These are phyloP conservation scores for Drechslerella stenobrocha DNA, from an alignment of 2,329 filamentous ascomycete genomes.

Conservation along the genomic window DNA sequence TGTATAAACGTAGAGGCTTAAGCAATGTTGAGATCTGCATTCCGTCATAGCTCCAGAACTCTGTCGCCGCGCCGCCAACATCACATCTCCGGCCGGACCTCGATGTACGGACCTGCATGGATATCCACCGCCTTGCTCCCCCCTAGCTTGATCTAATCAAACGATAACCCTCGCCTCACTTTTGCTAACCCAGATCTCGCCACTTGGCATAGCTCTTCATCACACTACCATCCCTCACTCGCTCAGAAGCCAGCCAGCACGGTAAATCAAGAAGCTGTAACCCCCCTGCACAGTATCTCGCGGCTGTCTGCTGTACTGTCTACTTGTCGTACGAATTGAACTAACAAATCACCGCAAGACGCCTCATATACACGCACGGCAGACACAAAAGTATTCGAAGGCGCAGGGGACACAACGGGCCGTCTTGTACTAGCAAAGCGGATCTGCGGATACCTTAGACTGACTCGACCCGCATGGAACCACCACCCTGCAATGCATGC, in stretches of 20 bases:
- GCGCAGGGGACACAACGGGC: constrained; percentile 7
- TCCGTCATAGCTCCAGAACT: constrained; percentile 48
- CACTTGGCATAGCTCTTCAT: too few relatives aligned
- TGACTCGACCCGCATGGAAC: constrained; percentile 37
- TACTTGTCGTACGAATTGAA: constrained; percentile 1
- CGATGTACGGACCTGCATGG: constrained; percentile 26
- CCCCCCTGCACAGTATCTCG: too few relatives aligned
- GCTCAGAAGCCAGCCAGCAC: too few relatives aligned
- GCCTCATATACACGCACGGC: constrained; percentile 27
- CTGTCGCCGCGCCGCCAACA: constrained; percentile 29
- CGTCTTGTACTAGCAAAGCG: too few relatives aligned
- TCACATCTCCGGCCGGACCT: too few relatives aligned
- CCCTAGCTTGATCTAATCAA: constrained; percentile 21
- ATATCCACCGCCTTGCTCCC: constrained; percentile 36
- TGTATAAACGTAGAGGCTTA: constrained; percentile 13
- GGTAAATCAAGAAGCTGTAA: too few relatives aligned
- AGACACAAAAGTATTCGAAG: not conserved
- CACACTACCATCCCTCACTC: too few relatives aligned
- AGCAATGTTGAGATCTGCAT: constrained; percentile 31
- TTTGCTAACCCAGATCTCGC: constrained; percentile 2
- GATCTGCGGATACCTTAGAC: constrained; percentile 9
- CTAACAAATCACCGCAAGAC: constrained; percentile 33
- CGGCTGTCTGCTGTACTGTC: too few relatives aligned
- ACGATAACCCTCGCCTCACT: constrained; percentile 9
- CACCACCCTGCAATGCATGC: constrained; percentile 22